A percentile compares a stretch with the other conserved stretches of the same genome.
Conservation (phyloP, 1,284 basidiomycete genomes). For the Rhodotorula sp. region DNA sequence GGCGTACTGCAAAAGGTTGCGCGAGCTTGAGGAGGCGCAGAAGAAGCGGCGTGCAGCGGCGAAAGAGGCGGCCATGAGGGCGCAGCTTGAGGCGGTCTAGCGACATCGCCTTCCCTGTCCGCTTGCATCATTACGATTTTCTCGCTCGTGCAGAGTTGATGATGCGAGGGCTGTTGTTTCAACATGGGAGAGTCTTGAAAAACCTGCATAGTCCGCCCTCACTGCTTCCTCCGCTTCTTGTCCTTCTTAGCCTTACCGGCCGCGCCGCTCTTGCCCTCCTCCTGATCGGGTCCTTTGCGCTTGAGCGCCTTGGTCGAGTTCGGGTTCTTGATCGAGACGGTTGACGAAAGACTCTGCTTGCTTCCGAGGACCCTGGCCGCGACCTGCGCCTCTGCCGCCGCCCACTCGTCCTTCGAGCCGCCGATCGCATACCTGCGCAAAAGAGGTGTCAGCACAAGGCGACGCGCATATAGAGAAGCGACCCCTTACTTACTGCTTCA, state of each 20-base stretch:
- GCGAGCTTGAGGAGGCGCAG: neutral
- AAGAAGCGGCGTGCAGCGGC: neutral
- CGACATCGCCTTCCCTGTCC: too few species aligned
- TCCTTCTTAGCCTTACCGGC: conserved; percentile 36
- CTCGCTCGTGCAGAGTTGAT: too few species aligned
- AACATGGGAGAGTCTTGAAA: neutral
- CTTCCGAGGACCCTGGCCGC: conserved; percentile 50
- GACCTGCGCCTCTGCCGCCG: conserved; percentile 68
- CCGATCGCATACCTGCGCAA: conserved; percentile 67
- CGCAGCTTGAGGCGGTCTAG: too few species aligned
- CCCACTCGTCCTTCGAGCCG: conserved; percentile 59
- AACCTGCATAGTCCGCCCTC: neutral
- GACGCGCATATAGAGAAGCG: neutral
- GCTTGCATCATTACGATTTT: too few species aligned
- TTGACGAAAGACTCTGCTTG: conserved; percentile 58
- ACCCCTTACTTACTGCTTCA: conserved; percentile 67
- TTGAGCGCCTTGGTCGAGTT: conserved; percentile 56
- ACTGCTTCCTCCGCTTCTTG: conserved; percentile 39
- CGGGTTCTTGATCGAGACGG: conserved; percentile 71
- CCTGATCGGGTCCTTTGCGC: conserved; percentile 58
- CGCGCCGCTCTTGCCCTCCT: conserved; percentile 45
- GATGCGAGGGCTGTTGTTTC: too few species aligned
- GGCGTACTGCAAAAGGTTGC: too few species aligned
- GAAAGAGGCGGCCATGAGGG: too few species aligned
- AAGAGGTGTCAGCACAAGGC: neutral